Conservation (phyloP, 1,139 yeast species). For the Saccharomyces uvarum region DNA sequence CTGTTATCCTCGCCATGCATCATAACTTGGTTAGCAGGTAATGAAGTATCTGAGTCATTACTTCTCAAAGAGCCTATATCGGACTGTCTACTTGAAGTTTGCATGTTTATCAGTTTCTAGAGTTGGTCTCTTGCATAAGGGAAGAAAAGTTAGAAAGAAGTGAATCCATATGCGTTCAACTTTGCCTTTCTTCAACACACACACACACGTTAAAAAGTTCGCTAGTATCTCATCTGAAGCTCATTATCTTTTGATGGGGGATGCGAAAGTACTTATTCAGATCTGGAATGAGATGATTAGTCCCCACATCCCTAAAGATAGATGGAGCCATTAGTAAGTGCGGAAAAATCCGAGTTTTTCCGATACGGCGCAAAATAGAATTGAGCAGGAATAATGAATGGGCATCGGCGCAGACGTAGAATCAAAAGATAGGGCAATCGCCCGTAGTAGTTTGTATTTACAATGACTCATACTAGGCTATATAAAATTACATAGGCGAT, state of each 20-base stretch:
- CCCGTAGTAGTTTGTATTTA: background rate
- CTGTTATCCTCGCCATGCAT: slow-evolving; percentile 16
- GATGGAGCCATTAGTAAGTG: background rate
- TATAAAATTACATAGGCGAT: background rate
- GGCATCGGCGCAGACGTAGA: background rate
- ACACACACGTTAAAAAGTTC: background rate
- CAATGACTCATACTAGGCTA: background rate
- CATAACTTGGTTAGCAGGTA: slow-evolving; percentile 2
- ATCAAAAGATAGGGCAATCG: background rate
- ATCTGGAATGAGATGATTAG: background rate
- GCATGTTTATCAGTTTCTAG: background rate
- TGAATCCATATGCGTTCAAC: background rate
- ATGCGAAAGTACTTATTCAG: background rate
- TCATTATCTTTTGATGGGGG: background rate
- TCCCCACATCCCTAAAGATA: background rate
- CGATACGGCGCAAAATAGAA: background rate
- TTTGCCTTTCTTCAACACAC: background rate
- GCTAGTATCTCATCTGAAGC: background rate
- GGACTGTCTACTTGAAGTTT: background rate
- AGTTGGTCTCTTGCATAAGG: background rate
- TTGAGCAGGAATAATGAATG: background rate
- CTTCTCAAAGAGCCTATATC: background rate
- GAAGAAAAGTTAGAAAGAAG: background rate
- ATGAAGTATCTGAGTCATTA: background rate
- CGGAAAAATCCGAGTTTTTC: background rate